A percentile compares a stretch with the other conserved stretches of the same genome.
Evolutionary conservation across 2,329 filamentous ascomycete genomes (phyloP).

Genomic region (Cladophialophora psammophila): DNA sequence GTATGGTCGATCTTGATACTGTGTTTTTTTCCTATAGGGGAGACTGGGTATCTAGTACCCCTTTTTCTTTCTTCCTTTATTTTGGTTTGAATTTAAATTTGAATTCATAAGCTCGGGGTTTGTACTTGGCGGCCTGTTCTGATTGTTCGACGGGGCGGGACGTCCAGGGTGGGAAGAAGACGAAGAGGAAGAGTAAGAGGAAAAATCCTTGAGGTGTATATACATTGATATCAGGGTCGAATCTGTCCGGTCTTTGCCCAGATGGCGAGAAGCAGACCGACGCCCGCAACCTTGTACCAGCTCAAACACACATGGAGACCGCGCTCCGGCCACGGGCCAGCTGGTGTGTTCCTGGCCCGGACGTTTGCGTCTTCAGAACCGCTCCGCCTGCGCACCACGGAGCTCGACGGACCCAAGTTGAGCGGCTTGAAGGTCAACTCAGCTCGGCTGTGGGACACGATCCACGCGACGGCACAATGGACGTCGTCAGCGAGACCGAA

Average conservation of each 20-base stretch:
- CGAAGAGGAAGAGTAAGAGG: too few relatives aligned
- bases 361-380: slow-evolving; percentile 19
- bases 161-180: too few relatives aligned
- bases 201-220: too few relatives aligned
- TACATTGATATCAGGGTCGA: too few relatives aligned
- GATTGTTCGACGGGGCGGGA: too few relatives aligned
- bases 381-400: slow-evolving; percentile 22
- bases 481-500: slow-evolving; percentile 18
- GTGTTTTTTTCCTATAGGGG: too few relatives aligned
- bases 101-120: too few relatives aligned
- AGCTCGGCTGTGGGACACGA: slow-evolving; percentile 33
- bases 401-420: slow-evolving; percentile 20
- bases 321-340: neutral
- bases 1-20: too few relatives aligned
- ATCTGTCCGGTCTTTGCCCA: neutral
- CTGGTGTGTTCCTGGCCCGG: neutral
- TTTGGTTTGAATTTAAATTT: too few relatives aligned
- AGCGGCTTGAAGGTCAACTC: slow-evolving; percentile 25
- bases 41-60: too few relatives aligned
- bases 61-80: too few relatives aligned
- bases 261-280: neutral
- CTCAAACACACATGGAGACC: neutral
- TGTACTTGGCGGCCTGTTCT: too few relatives aligned
- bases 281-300: neutral
- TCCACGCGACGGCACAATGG: slow-evolving; percentile 35